phyloP scores from a whole-genome alignment of 176 grass and related monocot genomes.

The Triticum urartu region DNA sequence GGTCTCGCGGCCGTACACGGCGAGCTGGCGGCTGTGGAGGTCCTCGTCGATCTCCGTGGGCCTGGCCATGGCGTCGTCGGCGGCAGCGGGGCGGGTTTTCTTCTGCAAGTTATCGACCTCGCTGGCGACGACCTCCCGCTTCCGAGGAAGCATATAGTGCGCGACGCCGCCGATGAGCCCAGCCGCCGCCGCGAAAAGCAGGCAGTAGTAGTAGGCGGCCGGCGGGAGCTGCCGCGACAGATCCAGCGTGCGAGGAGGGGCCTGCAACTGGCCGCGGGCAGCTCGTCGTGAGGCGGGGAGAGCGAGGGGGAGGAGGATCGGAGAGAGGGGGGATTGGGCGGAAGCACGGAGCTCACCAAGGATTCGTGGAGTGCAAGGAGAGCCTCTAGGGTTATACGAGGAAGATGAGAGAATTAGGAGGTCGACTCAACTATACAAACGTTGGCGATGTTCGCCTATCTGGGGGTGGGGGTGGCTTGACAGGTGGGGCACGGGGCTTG shows the following conservation, averaged over 20 bases:
- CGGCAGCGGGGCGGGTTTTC: slow-evolving; percentile 39
- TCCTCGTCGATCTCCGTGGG: slow-evolving; percentile 26
- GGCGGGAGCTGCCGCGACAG: slow-evolving; percentile 33
- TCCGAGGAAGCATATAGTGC: slow-evolving; percentile 76
- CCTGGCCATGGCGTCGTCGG: slow-evolving; percentile 25
- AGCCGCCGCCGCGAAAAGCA: slow-evolving; percentile 40
- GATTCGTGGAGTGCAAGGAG: slow-evolving; percentile 22
- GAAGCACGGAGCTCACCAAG: slow-evolving; percentile 17
- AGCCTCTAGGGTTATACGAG: slow-evolving; percentile 9
- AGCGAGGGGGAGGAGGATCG: background rate
- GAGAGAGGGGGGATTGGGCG: background rate
- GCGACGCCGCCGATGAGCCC: slow-evolving; percentile 51
- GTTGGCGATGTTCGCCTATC: no score
- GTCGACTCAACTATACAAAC: no score
- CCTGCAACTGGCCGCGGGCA: background rate
- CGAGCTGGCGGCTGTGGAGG: slow-evolving; percentile 32
- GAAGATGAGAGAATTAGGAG: no score
- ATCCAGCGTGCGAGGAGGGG: slow-evolving; percentile 28
- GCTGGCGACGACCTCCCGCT: slow-evolving; percentile 49
- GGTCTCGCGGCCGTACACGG: slow-evolving; percentile 49
- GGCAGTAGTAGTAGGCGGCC: slow-evolving; percentile 4
- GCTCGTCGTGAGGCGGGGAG: background rate
- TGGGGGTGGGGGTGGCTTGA: no score
- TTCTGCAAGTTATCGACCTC: slow-evolving; percentile 57
- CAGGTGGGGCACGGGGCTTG: no score